Evolutionary conservation across 805 yeast species (phyloP).

Genomic region (Candida krabiensis): DNA sequence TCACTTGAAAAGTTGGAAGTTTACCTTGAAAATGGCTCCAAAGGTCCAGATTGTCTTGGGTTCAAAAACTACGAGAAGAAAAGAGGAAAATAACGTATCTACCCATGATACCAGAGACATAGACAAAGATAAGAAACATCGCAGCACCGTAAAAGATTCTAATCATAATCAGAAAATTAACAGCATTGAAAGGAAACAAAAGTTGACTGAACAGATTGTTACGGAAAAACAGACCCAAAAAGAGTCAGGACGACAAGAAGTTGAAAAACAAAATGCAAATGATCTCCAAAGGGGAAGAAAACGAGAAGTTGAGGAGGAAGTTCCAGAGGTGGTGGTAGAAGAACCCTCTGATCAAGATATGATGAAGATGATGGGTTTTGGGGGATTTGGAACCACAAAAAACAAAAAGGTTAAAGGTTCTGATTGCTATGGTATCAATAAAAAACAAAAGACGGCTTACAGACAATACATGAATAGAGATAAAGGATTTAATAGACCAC

Average conservation of each 20-base stretch:
- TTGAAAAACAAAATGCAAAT: neutral
- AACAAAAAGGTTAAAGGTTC: conserved; percentile 54
- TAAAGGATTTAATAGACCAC: conserved; percentile 55
- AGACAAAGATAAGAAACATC: conserved; percentile 18
- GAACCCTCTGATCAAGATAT: conserved; percentile 30
- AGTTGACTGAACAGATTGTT: too few relatives aligned
- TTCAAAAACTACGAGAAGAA: conserved; percentile 1
- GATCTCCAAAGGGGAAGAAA: conserved; percentile 3
- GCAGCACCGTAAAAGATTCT: too few relatives aligned
- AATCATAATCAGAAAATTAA: too few relatives aligned
- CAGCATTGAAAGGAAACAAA: too few relatives aligned
- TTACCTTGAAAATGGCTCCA: conserved; percentile 13
- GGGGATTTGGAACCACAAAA: conserved; percentile 54
- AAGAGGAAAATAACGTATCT: too few relatives aligned
- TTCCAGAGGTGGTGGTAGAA: conserved; percentile 10
- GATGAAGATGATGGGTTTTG: conserved; percentile 57
- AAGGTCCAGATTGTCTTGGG: conserved; percentile 24
- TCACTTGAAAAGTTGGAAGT: conserved; percentile 1
- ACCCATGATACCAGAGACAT: too few relatives aligned
- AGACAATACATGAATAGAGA: conserved; percentile 61
- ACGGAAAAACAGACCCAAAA: too few relatives aligned
- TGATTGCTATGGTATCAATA: conserved; percentile 42
- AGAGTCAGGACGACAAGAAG: too few relatives aligned
- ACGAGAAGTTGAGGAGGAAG: conserved; percentile 2
- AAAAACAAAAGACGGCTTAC: conserved; percentile 42